Evolutionary conservation across 2,329 filamentous ascomycete species (phyloP).

Genomic region (Aureobasidium subglaciale): DNA sequence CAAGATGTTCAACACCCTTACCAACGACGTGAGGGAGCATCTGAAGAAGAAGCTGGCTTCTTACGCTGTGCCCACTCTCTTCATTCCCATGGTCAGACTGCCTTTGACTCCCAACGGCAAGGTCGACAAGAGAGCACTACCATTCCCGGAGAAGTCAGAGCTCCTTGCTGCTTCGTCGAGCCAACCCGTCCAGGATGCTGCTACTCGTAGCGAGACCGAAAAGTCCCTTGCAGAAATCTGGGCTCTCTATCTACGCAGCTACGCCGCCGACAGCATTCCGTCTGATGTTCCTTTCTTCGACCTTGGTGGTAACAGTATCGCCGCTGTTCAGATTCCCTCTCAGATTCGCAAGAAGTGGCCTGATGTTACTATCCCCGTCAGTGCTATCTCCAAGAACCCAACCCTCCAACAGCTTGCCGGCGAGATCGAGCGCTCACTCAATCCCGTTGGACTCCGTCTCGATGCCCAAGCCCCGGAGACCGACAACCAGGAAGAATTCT

Average conservation of each 20-base stretch:
- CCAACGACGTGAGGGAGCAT: conserved; percentile 56
- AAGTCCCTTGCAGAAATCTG: conserved; percentile 63
- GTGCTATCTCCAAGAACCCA: conserved; percentile 60
- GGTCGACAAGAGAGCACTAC: conserved; percentile 69
- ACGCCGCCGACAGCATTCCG: conserved; percentile 61
- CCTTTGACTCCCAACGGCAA: conserved; percentile 83
- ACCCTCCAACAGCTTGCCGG: conserved; percentile 52
- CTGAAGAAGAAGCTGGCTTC: conserved; percentile 64
- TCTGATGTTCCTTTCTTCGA: conserved; percentile 67
- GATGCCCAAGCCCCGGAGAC: conserved; percentile 34
- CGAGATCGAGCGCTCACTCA: conserved; percentile 44
- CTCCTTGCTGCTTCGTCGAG: conserved; percentile 46
- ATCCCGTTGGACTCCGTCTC: conserved; percentile 42
- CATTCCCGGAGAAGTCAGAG: conserved; percentile 70
- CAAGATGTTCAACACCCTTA: conserved; percentile 54
- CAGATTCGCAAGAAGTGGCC: conserved; percentile 56
- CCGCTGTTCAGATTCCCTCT: conserved; percentile 75
- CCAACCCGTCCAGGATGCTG: conserved; percentile 35
- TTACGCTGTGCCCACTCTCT: conserved; percentile 69
- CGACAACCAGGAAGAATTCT: conserved; percentile 44
- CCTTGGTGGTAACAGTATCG: conserved; percentile 70
- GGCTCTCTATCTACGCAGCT: conserved; percentile 60
- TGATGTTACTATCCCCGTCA: conserved; percentile 62
- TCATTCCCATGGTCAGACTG: conserved; percentile 65
- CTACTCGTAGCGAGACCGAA: conserved; percentile 53